These are phyloP conservation scores for Rubroboletus satanas DNA, from an alignment of 768 basidiomycete genomes.

Conservation along the genomic window DNA sequence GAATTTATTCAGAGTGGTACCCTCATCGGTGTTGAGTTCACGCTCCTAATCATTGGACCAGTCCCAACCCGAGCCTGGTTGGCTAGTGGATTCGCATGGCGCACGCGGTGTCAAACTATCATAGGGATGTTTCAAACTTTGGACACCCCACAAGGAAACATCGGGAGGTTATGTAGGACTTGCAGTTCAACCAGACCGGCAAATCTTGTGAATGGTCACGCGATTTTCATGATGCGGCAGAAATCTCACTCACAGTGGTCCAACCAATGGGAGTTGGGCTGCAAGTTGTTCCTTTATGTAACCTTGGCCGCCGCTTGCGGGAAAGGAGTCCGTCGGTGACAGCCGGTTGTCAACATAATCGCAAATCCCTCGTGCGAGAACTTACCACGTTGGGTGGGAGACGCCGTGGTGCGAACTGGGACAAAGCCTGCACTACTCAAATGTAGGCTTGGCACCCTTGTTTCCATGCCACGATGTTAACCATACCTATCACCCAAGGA, in stretches of 20 bases:
- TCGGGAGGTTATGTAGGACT: too few species aligned
- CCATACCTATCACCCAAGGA: not conserved
- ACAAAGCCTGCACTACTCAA: not conserved
- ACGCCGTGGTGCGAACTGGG: not conserved
- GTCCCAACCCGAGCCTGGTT: not conserved
- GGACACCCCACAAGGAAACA: not conserved
- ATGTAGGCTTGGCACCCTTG: not conserved
- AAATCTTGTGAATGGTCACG: not conserved
- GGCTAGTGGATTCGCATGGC: not conserved
- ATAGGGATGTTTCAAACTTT: not conserved
- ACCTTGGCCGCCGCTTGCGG: conserved; percentile 5
- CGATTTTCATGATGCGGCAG: not conserved
- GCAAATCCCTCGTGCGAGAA: not conserved
- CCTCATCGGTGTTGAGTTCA: not conserved
- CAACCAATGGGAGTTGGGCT: not conserved
- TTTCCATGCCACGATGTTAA: not conserved
- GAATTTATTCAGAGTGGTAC: not conserved
- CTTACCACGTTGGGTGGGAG: not conserved
- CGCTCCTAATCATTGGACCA: not conserved
- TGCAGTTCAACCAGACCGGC: not conserved
- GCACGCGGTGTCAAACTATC: not conserved
- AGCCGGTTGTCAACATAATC: conserved; percentile 5
- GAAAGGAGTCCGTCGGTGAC: not conserved
- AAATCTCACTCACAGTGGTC: conserved; percentile 1
- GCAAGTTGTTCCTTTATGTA: not conserved